phyloP scores from a whole-genome alignment of 2,329 filamentous ascomycete genomes.

The Endothia cerciana region DNA sequence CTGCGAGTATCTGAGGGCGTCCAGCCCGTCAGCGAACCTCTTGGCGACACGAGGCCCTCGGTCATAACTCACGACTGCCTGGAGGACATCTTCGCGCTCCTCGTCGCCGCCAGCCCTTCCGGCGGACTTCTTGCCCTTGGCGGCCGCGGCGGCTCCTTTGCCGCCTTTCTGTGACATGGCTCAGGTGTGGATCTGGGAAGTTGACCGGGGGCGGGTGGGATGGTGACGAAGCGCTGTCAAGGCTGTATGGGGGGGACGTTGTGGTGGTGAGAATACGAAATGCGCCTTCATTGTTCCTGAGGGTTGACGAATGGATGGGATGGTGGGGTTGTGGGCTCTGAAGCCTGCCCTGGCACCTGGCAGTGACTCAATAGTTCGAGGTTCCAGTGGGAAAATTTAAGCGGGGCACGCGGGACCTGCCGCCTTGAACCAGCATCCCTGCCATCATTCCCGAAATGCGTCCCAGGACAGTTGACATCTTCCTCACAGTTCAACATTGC shows the following conservation, averaged over 20 bases:
- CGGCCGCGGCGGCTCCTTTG: slow-evolving; percentile 39
- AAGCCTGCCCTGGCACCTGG: background rate
- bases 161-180: slow-evolving; percentile 50
- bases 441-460: background rate
- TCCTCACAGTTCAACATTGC: background rate
- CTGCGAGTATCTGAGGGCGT: slow-evolving; percentile 74
- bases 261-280: background rate
- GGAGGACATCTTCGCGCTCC: slow-evolving; percentile 62
- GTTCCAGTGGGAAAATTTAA: slow-evolving; percentile 4
- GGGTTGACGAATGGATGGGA: background rate
- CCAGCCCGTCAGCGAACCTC: slow-evolving; percentile 31
- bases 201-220: background rate
- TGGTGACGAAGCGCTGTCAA: background rate
- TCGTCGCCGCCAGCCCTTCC: slow-evolving; percentile 53
- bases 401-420: slow-evolving; percentile 10
- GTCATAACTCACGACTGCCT: slow-evolving; percentile 55
- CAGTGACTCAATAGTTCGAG: slow-evolving; percentile 15
- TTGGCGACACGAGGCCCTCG: slow-evolving; percentile 32
- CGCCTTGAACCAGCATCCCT: slow-evolving; percentile 9
- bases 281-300: slow-evolving; percentile 4
- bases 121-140: slow-evolving; percentile 57
- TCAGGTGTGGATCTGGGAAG: background rate
- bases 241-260: background rate
- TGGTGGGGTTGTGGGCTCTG: slow-evolving; percentile 6
- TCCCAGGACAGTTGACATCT: background rate